phyloP scores from a whole-genome alignment of 805 yeast species.

The Hanseniaspora guilliermondii region DNA sequence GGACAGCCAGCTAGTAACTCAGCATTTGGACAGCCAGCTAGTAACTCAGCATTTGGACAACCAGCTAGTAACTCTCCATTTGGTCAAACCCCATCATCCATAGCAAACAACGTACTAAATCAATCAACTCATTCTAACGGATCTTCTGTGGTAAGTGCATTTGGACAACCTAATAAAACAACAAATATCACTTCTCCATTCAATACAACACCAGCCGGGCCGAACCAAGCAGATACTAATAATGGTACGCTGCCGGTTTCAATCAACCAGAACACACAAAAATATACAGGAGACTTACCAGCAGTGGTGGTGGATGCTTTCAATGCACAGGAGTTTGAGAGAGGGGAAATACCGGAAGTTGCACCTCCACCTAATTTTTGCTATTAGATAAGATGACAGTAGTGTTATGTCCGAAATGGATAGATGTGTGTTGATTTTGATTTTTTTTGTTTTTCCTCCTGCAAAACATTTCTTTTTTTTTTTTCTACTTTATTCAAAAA shows the following conservation, averaged over 20 bases:
- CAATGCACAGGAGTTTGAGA: background rate
- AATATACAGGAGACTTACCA: background rate
- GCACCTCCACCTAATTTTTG: constrained; percentile 5
- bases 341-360: constrained; percentile 10
- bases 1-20: background rate
- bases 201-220: background rate
- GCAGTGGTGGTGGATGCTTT: background rate
- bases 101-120: background rate
- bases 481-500: too few species aligned
- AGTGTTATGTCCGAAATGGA: background rate
- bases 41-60: background rate
- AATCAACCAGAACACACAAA: background rate
- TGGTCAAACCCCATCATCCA: background rate
- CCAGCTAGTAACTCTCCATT: background rate
- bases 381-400: background rate
- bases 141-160: constrained; percentile 8
- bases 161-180: constrained; percentile 3
- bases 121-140: background rate
- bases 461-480: background rate
- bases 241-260: background rate
- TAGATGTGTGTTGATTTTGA: background rate
- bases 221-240: background rate
- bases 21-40: background rate
- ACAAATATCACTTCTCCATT: background rate
- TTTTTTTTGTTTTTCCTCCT: background rate